A percentile compares a stretch with the other conserved stretches of the same genome.
These are phyloP conservation scores for Chloroidium sp. DNA, from an alignment of 163 green algal species.

Conservation along the genomic window DNA sequence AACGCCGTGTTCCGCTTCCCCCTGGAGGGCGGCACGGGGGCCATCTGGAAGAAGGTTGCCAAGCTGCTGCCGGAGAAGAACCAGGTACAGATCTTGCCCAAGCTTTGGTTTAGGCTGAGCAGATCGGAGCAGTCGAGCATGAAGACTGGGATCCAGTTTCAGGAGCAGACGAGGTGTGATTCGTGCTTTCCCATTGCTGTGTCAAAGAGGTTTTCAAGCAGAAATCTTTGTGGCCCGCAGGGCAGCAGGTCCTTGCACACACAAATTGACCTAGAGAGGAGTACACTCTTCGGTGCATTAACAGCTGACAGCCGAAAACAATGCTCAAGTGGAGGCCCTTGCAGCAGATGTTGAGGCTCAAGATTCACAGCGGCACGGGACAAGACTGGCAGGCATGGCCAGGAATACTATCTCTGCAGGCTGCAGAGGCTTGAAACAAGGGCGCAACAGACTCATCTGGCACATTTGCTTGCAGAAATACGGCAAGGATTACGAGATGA, in stretches of 20 bases:
- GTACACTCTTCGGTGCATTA: too few relatives aligned
- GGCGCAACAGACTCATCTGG: too few relatives aligned
- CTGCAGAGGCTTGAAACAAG: too few relatives aligned
- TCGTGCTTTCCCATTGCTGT: neutral
- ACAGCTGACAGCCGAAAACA: too few relatives aligned
- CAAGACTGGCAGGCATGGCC: too few relatives aligned
- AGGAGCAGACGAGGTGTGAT: neutral
- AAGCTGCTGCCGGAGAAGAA: conserved; percentile 68
- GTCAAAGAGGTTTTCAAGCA: neutral
- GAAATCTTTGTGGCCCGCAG: neutral
- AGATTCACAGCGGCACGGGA: too few relatives aligned
- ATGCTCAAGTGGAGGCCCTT: too few relatives aligned
- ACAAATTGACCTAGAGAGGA: too few relatives aligned
- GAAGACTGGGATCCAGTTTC: neutral
- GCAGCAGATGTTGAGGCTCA: too few relatives aligned
- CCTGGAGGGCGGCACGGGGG: conserved; percentile 71
- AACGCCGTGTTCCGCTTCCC: conserved; percentile 88
- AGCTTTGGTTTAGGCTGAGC: neutral
- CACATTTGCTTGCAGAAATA: conserved; percentile 9
- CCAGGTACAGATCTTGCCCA: conserved; percentile 27
- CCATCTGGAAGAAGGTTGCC: conserved; percentile 84
- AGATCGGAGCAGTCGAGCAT: neutral
- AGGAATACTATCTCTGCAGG: too few relatives aligned
- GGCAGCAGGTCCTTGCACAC: too few relatives aligned
- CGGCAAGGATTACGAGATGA: conserved; percentile 24